Evolutionary conservation across 495 filamentous ascomycete species (phyloP).

Genomic region (Tetracladium marchalianum): DNA sequence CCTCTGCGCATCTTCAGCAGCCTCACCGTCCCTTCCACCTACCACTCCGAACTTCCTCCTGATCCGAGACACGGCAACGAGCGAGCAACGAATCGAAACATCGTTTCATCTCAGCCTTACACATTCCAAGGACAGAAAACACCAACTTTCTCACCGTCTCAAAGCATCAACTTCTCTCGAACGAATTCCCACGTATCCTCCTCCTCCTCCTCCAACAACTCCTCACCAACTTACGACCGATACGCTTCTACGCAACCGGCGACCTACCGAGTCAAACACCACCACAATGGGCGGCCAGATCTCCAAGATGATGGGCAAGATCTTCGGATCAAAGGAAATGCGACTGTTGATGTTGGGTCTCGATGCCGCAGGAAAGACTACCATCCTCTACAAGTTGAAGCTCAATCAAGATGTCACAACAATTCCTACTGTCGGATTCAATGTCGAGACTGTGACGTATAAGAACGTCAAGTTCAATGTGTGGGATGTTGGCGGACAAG

Average conservation of each 20-base stretch:
- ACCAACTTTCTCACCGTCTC: too few relatives aligned
- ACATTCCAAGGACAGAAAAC: too few relatives aligned
- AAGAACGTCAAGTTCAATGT: conserved; percentile 99
- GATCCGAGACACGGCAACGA: too few relatives aligned
- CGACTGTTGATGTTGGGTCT: conserved; percentile 94
- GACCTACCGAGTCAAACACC: neutral
- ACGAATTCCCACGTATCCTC: too few relatives aligned
- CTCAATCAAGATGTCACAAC: conserved; percentile 96
- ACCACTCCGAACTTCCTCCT: too few relatives aligned
- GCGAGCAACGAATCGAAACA: too few relatives aligned
- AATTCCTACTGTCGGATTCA: conserved; percentile 98
- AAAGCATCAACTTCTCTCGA: too few relatives aligned
- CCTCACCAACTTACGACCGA: neutral
- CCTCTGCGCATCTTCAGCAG: too few relatives aligned
- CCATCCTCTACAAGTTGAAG: conserved; percentile 99
- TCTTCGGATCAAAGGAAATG: conserved; percentile 99
- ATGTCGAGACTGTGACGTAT: conserved; percentile 98
- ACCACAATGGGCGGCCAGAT: conserved; percentile 65
- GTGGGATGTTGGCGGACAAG: conserved; percentile 98
- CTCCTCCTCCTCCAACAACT: neutral
- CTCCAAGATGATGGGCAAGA: conserved; percentile 89
- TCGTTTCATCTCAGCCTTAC: too few relatives aligned
- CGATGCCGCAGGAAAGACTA: conserved; percentile 97
- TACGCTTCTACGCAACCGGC: neutral
- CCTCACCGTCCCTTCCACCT: too few relatives aligned